Conservation (phyloP, 2,329 filamentous ascomycete species). For the Akanthomyces lecanii region DNA sequence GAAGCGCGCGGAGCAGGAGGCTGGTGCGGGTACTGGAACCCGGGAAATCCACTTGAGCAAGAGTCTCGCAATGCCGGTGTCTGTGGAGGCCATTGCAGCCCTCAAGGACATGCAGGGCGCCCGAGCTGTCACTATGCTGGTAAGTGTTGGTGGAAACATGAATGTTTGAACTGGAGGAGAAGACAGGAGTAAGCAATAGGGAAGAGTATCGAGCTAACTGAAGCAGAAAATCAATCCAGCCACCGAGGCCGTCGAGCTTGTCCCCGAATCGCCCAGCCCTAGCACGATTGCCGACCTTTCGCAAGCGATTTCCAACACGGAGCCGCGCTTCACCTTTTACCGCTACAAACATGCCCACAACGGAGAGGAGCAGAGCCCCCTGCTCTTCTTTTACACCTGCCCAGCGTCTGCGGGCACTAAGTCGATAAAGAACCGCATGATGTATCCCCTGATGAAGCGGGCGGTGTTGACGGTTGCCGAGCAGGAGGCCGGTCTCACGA, state of each 20-base stretch:
- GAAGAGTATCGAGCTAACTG: not conserved
- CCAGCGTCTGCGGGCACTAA: slow-evolving; percentile 61
- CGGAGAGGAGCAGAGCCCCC: slow-evolving; percentile 49
- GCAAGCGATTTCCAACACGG: slow-evolving; percentile 56
- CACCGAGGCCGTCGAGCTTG: slow-evolving; percentile 66
- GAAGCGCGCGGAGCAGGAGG: slow-evolving; percentile 70
- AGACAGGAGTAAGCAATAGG: not conserved
- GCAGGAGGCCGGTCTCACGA: slow-evolving; percentile 57
- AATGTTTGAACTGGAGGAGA: not conserved
- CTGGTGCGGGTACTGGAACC: slow-evolving; percentile 61
- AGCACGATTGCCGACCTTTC: slow-evolving; percentile 56
- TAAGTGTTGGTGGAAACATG: slow-evolving; percentile 33
- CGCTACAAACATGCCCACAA: slow-evolving; percentile 57
- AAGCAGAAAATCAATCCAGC: slow-evolving; percentile 65
- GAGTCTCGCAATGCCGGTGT: slow-evolving; percentile 54
- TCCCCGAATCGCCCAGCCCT: slow-evolving; percentile 46
- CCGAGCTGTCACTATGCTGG: slow-evolving; percentile 60
- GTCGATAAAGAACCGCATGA: slow-evolving; percentile 77
- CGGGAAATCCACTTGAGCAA: slow-evolving; percentile 57
- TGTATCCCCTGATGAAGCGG: slow-evolving; percentile 70
- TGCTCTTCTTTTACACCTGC: slow-evolving; percentile 82
- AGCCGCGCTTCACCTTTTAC: slow-evolving; percentile 78
- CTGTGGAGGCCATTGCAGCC: slow-evolving; percentile 60
- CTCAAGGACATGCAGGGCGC: slow-evolving; percentile 55
- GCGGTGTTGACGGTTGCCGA: slow-evolving; percentile 64